A percentile compares a stretch with the other conserved stretches of the same genome.
phyloP scores from a whole-genome alignment of 2,329 filamentous ascomycete species.

The Calonectria pseudoreteaudii region DNA sequence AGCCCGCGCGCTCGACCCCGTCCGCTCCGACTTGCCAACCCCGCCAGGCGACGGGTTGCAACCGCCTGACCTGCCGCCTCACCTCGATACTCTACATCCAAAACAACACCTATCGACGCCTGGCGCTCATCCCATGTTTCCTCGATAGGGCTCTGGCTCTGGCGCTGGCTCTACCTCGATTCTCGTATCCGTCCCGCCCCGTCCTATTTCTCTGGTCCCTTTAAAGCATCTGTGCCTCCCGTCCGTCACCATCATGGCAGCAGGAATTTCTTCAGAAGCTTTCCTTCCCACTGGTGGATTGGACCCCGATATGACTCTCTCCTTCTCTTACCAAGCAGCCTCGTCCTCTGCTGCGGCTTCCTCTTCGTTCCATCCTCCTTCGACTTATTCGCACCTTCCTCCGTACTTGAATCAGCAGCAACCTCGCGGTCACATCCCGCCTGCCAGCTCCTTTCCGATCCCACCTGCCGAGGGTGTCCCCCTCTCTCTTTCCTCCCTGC shows the following conservation, averaged over 20 bases:
- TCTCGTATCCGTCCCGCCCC: neutral
- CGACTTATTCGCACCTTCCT: conserved; percentile 37
- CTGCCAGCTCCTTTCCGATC: conserved; percentile 38
- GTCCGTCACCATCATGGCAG: conserved; percentile 38
- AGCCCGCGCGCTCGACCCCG: neutral
- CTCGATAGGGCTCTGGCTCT: neutral
- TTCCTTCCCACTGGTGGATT: conserved; percentile 45
- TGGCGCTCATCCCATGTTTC: neutral
- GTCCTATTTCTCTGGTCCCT: neutral
- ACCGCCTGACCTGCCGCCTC: neutral
- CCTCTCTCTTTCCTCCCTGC: conserved; percentile 41
- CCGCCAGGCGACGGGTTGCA: neutral
- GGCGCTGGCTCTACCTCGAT: neutral
- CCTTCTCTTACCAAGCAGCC: conserved; percentile 30
- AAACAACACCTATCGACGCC: neutral
- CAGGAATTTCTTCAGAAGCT: conserved; percentile 41
- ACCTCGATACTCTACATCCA: neutral
- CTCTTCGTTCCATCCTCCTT: conserved; percentile 34
- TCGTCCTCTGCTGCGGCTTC: conserved; percentile 32
- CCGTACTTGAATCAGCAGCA: conserved; percentile 35
- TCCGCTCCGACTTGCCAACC: neutral
- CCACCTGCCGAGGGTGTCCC: conserved; percentile 29
- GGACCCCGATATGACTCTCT: conserved; percentile 35
- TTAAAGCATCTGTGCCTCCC: conserved; percentile 2
- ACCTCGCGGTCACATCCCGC: conserved; percentile 36